Conservation (phyloP, 2,329 filamentous ascomycete species). For the Colletotrichum graminicola region DNA sequence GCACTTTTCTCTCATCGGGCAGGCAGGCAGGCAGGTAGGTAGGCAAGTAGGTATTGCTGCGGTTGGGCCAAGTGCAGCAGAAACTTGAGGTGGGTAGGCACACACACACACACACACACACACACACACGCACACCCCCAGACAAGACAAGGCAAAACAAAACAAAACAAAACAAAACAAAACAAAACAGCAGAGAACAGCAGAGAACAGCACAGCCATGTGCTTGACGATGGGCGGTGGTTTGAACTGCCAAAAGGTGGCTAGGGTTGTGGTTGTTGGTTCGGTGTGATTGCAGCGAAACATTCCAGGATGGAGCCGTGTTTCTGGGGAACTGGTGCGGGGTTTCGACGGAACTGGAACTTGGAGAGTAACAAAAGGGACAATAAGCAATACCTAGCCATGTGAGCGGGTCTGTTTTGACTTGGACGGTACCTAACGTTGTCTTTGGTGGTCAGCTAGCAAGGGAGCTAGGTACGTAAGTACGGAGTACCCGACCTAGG, state of each 20-base stretch:
- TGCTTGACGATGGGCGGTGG: conserved; percentile 1
- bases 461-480: no score
- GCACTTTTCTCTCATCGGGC: conserved; percentile 1
- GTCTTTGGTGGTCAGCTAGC: neutral
- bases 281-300: conserved; percentile 7
- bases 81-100: neutral
- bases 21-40: no score
- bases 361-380: neutral
- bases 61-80: neutral
- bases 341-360: conserved; percentile 20
- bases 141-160: neutral
- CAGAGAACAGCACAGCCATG: neutral
- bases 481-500: no score
- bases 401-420: conserved; percentile 17
- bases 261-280: neutral
- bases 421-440: conserved; percentile 3
- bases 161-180: neutral
- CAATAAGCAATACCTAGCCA: conserved; percentile 15
- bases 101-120: neutral
- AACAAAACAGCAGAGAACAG: neutral
- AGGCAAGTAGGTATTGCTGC: neutral
- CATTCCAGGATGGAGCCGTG: conserved; percentile 27
- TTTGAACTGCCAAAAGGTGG: conserved; percentile 2
- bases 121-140: neutral
- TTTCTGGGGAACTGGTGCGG: conserved; percentile 39